Evolutionary conservation across 2,329 filamentous ascomycete species (phyloP).

Genomic region (Colletotrichum viniferum): DNA sequence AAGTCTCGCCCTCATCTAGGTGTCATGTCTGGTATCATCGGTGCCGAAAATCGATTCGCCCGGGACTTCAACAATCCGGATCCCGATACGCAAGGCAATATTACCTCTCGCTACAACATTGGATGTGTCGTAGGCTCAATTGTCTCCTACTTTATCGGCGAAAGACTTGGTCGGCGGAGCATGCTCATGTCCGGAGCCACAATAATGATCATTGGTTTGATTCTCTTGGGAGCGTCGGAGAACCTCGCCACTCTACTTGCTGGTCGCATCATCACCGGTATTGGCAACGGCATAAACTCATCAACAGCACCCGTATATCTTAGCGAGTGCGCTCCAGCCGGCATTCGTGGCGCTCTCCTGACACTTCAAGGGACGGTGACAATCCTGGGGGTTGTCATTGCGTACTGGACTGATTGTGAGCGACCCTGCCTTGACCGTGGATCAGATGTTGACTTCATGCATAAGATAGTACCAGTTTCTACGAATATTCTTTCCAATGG

Average conservation of each 20-base stretch:
- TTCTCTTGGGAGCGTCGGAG: background rate
- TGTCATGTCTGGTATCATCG: conserved; percentile 35
- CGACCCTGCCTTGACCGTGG: background rate
- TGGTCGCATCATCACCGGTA: background rate
- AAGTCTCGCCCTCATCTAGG: background rate
- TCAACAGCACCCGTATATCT: background rate
- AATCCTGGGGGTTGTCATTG: conserved; percentile 50
- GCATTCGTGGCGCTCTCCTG: conserved; percentile 52
- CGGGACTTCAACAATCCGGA: conserved; percentile 39
- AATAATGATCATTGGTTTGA: background rate
- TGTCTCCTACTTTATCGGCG: background rate
- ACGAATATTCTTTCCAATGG: conserved; percentile 21
- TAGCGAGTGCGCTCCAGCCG: conserved; percentile 32
- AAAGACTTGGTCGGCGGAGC: background rate
- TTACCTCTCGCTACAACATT: conserved; percentile 36
- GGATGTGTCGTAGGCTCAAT: conserved; percentile 21
- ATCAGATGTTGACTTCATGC: background rate
- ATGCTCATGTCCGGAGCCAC: background rate
- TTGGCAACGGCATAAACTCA: background rate
- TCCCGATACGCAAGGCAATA: conserved; percentile 39
- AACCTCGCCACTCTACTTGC: background rate
- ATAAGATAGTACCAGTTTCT: background rate
- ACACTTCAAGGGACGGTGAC: conserved; percentile 53
- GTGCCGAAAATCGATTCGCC: conserved; percentile 44
- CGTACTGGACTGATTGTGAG: conserved; percentile 38